A percentile compares a stretch with the other conserved stretches of the same genome.
These are phyloP conservation scores for Hanseniaspora jakobsenii DNA, from an alignment of 805 yeast species.

Conservation along the genomic window DNA sequence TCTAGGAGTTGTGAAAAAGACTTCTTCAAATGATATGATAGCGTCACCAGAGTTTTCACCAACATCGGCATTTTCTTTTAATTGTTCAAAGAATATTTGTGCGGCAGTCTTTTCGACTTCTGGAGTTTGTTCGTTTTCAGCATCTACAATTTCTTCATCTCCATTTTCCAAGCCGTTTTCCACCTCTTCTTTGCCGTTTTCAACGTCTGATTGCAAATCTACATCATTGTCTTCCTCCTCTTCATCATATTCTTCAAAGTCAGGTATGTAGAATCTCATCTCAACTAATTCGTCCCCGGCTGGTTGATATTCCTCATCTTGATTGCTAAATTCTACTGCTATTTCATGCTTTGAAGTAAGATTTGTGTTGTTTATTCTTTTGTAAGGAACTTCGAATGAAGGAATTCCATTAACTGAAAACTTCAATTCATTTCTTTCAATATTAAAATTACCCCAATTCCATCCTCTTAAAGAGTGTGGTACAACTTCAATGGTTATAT, in stretches of 20 bases:
- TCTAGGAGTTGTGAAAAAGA: slow-evolving; percentile 89
- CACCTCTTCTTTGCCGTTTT: slow-evolving; percentile 24
- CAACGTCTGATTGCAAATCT: slow-evolving; percentile 23
- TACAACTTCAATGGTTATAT: slow-evolving; percentile 58
- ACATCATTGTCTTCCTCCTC: slow-evolving; percentile 37
- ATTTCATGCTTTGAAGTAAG: slow-evolving; percentile 88
- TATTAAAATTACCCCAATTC: slow-evolving; percentile 96
- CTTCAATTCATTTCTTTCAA: slow-evolving; percentile 82
- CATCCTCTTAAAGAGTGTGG: slow-evolving; percentile 96
- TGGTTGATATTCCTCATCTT: slow-evolving; percentile 41
- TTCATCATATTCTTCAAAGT: slow-evolving; percentile 33
- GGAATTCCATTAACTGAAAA: slow-evolving; percentile 82
- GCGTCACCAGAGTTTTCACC: slow-evolving; percentile 93
- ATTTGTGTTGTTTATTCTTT: slow-evolving; percentile 69
- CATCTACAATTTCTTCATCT: slow-evolving; percentile 23
- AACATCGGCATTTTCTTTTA: slow-evolving; percentile 85
- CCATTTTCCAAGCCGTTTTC: slow-evolving; percentile 18
- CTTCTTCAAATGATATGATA: slow-evolving; percentile 81
- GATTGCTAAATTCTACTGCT: slow-evolving; percentile 68
- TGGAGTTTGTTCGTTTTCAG: too few relatives aligned
- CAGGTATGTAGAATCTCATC: slow-evolving; percentile 86
- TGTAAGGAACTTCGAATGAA: slow-evolving; percentile 79
- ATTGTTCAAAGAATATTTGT: slow-evolving; percentile 72
- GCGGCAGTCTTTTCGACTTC: slow-evolving; percentile 53
- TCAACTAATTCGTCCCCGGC: slow-evolving; percentile 96